Conservation (phyloP, 2,329 filamentous ascomycete genomes). For the Drechslera avenae region DNA sequence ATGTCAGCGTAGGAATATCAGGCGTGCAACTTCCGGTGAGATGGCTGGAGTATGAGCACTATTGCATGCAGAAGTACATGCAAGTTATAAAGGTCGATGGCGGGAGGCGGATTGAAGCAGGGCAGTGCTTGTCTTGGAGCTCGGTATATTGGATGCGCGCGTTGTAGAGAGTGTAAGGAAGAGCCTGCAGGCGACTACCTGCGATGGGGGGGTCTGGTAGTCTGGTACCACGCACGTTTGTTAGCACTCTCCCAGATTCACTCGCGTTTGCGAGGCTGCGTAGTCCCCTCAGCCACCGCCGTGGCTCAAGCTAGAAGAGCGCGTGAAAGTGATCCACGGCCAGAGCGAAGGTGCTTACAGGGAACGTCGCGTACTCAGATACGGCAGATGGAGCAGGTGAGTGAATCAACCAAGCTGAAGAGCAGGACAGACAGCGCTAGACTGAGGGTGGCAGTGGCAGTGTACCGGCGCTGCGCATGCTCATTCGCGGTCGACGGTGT, state of each 20-base stretch:
- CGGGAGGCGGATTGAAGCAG: constrained; percentile 7
- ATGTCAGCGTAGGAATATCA: constrained; percentile 35
- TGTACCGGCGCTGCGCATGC: constrained; percentile 12
- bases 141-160: neutral
- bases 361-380: constrained; percentile 1
- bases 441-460: constrained; percentile 17
- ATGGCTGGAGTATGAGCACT: constrained; percentile 17
- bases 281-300: constrained; percentile 1
- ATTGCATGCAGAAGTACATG: constrained; percentile 30
- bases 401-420: constrained; percentile 6
- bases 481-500: constrained; percentile 10
- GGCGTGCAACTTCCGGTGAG: constrained; percentile 39
- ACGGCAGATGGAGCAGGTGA: constrained; percentile 3
- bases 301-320: neutral
- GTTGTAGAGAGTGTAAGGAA: constrained; percentile 5
- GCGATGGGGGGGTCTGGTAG: no score
- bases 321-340: neutral
- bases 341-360: constrained; percentile 9
- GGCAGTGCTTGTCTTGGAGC: neutral
- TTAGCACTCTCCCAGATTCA: neutral
- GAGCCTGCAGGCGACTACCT: constrained; percentile 5
- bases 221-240: neutral
- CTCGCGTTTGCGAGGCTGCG: neutral
- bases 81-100: constrained; percentile 10
- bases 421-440: neutral